Evolutionary conservation across 495 filamentous ascomycete genomes (phyloP).

Genomic region (Opeltia flavorubescens): DNA sequence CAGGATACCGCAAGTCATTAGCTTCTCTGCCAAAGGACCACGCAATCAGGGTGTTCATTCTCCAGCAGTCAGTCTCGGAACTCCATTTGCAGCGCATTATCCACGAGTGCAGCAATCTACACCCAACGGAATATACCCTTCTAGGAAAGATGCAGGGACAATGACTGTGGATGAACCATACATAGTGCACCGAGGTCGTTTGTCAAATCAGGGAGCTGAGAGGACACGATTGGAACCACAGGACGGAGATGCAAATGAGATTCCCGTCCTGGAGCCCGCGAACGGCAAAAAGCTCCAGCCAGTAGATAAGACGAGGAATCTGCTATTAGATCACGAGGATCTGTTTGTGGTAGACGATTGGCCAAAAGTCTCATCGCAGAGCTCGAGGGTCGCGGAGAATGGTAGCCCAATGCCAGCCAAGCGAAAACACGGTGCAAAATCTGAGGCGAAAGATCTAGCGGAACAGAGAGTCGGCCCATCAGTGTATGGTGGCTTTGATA

Average conservation of each 20-base stretch:
- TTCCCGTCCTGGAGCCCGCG: too few species aligned
- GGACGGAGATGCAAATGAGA: background rate
- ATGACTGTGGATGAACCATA: background rate
- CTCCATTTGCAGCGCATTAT: background rate
- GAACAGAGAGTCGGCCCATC: too few species aligned
- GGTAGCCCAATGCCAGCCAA: conserved; percentile 18
- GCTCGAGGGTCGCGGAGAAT: conserved; percentile 17
- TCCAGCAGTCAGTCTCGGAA: conserved; percentile 4
- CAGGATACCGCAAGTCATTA: conserved; percentile 15
- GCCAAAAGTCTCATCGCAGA: conserved; percentile 15
- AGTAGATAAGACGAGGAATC: background rate
- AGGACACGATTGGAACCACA: background rate
- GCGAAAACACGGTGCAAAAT: background rate
- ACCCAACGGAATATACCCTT: background rate
- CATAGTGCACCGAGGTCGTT: background rate
- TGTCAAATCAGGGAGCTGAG: background rate
- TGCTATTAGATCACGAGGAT: background rate
- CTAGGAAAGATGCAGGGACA: background rate
- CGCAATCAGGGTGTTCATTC: conserved; percentile 19
- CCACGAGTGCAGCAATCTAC: background rate
- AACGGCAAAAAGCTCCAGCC: background rate
- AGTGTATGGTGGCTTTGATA: too few species aligned
- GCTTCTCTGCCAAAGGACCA: conserved; percentile 16
- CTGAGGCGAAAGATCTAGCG: too few species aligned
- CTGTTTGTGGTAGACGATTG: background rate